Percentiles rank a stretch among this genome's conserved stretches.
These are phyloP conservation scores for Vitis hybrid DNA, from an alignment of 177 flowering plant species.

Conservation along the genomic window DNA sequence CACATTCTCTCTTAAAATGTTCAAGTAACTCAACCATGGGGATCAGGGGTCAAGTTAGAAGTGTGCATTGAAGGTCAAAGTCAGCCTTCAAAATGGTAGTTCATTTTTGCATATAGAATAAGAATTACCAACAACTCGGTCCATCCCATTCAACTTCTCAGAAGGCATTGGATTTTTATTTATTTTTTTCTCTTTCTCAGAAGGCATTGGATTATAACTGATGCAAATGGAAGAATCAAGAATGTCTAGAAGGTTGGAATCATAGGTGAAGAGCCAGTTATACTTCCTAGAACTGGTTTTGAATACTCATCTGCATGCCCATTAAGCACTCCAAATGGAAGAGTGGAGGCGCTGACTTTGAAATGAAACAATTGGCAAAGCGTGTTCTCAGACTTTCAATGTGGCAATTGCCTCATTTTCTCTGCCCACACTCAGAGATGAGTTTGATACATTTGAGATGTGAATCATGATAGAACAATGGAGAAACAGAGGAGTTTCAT, in stretches of 20 bases:
- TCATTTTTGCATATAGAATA: conserved; percentile 86
- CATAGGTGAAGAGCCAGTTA: conserved; percentile 95
- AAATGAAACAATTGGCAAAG: conserved; percentile 82
- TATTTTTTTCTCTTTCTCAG: too few species aligned
- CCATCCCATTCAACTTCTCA: conserved; percentile 88
- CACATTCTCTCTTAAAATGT: conserved; percentile 76
- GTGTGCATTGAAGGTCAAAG: conserved; percentile 87
- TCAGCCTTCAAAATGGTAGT: conserved; percentile 77
- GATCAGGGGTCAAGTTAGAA: conserved; percentile 88
- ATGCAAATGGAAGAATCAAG: conserved; percentile 61
- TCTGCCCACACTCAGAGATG: conserved; percentile 72
- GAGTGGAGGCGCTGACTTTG: conserved; percentile 99
- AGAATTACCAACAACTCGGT: conserved; percentile 89
- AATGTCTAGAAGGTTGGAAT: conserved; percentile 88
- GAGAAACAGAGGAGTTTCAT: too few species aligned
- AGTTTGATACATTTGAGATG: conserved; percentile 28
- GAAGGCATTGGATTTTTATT: conserved; percentile 18
- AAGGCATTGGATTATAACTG: conserved; percentile 90
- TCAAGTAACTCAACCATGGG: conserved; percentile 59
- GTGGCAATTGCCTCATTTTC: conserved; percentile 89
- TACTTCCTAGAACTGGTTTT: conserved; percentile 80
- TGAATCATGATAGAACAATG: too few species aligned
- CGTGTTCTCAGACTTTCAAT: conserved; percentile 65
- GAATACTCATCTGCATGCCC: conserved; percentile 99
- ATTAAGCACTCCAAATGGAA: conserved; percentile 74